Evolutionary conservation across 768 basidiomycete genomes (phyloP).

Genomic region (Tylopilus balloui): DNA sequence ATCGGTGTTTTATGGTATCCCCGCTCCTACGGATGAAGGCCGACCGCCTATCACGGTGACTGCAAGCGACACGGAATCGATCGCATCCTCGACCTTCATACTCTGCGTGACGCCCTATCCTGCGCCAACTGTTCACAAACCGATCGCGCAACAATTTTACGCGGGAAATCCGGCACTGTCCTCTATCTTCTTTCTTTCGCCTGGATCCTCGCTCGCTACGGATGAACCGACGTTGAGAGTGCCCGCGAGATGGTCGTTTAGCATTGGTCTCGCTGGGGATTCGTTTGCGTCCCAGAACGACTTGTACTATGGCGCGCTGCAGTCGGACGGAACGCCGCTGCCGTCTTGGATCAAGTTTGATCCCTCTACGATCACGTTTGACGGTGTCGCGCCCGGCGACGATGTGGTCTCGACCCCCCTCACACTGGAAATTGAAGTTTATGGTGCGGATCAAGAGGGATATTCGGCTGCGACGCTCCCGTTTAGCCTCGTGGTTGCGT

Average conservation of each 20-base stretch:
- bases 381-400: slow-evolving; percentile 66
- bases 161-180: slow-evolving; percentile 60
- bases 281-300: slow-evolving; percentile 50
- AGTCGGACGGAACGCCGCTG: slow-evolving; percentile 61
- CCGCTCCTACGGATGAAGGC: slow-evolving; percentile 59
- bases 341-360: slow-evolving; percentile 78
- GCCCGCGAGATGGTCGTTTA: slow-evolving; percentile 84
- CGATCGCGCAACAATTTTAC: slow-evolving; percentile 59
- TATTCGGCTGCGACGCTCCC: slow-evolving; percentile 55
- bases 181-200: slow-evolving; percentile 67
- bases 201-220: slow-evolving; percentile 51
- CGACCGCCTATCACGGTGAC: slow-evolving; percentile 55
- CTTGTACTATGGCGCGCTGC: slow-evolving; percentile 61
- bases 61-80: slow-evolving; percentile 51
- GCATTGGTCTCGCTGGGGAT: slow-evolving; percentile 70
- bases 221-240: slow-evolving; percentile 60
- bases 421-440: slow-evolving; percentile 50
- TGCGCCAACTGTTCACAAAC: slow-evolving; percentile 48
- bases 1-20: slow-evolving; percentile 65
- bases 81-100: slow-evolving; percentile 49
- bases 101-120: slow-evolving; percentile 54
- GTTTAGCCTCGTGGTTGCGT: slow-evolving; percentile 65
- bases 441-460: slow-evolving; percentile 70
- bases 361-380: slow-evolving; percentile 61
- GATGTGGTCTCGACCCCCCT: slow-evolving; percentile 34